Evolutionary conservation across 495 filamentous ascomycete genomes (phyloP).

Genomic region (Aspergillus nanangensis): DNA sequence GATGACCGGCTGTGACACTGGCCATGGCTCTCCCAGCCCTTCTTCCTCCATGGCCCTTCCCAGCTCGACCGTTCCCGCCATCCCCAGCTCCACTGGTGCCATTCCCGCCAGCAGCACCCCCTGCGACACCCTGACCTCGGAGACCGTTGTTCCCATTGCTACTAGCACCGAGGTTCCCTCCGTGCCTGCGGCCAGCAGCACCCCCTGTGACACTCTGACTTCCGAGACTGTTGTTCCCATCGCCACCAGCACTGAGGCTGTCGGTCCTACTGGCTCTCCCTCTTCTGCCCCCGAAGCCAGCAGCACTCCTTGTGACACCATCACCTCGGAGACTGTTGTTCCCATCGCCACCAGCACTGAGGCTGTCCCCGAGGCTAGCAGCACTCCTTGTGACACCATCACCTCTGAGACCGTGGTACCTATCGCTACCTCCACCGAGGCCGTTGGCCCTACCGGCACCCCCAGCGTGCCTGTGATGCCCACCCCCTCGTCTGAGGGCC

Average conservation of each 20-base stretch:
- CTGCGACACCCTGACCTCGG: constrained; percentile 18
- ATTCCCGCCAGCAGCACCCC: constrained; percentile 13
- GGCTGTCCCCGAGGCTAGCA: constrained; percentile 4
- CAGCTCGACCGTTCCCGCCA: constrained; percentile 16
- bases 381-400: constrained; percentile 13
- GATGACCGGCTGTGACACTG: constrained; percentile 22
- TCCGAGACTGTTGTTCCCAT: constrained; percentile 9
- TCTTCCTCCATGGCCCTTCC: constrained; percentile 14
- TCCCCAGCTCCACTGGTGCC: constrained; percentile 4
- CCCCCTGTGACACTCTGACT: constrained; percentile 19
- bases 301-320: constrained; percentile 20
- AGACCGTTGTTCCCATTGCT: constrained; percentile 8
- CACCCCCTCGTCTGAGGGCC: too few species aligned
- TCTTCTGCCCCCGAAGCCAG: constrained; percentile 4
- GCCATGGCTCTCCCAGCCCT: constrained; percentile 12
- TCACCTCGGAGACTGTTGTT: constrained; percentile 11
- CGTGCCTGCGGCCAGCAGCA: constrained; percentile 5
- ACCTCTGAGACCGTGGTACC: constrained; percentile 11
- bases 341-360: constrained; percentile 6
- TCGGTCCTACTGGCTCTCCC: constrained; percentile 3
- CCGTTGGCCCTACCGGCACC: neutral
- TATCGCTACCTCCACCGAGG: constrained; percentile 1
- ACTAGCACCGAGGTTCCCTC: constrained; percentile 7
- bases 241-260: constrained; percentile 5
- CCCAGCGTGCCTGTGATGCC: constrained; percentile 1